These are phyloP conservation scores for Hypsizygus marmoreus DNA, from an alignment of 768 basidiomycete genomes.

Conservation along the genomic window DNA sequence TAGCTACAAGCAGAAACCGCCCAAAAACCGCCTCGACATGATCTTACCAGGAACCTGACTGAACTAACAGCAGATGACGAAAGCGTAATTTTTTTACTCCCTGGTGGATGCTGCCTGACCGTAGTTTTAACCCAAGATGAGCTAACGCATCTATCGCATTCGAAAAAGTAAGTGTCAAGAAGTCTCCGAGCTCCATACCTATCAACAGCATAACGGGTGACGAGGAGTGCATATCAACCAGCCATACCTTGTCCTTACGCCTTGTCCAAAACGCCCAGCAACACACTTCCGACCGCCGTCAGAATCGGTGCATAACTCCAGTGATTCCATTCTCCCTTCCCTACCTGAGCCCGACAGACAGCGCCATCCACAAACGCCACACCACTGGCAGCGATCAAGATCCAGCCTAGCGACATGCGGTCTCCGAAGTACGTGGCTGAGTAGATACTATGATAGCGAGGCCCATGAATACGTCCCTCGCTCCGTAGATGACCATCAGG, in stretches of 20 bases:
- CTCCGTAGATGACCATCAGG: conserved; percentile 15
- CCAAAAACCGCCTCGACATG: too few species aligned
- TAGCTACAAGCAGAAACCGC: too few species aligned
- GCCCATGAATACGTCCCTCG: conserved; percentile 17
- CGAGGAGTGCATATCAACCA: too few species aligned
- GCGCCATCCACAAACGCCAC: conserved; percentile 15
- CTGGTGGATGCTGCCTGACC: too few species aligned
- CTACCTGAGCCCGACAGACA: conserved; percentile 1
- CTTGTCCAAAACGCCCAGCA: conserved; percentile 2
- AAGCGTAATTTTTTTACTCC: too few species aligned
- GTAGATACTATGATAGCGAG: conserved; percentile 14
- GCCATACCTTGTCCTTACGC: background rate
- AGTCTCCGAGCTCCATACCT: too few species aligned
- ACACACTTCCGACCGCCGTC: conserved; percentile 1
- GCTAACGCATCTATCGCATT: too few species aligned
- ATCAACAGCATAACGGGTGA: too few species aligned
- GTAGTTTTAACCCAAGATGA: too few species aligned
- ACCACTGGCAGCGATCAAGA: conserved; percentile 12
- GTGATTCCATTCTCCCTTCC: conserved; percentile 6
- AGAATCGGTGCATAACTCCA: conserved; percentile 5
- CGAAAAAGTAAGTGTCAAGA: too few species aligned
- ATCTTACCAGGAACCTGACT: too few species aligned
- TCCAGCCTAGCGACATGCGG: conserved; percentile 15
- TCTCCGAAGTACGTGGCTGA: conserved; percentile 10
- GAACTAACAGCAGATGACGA: too few species aligned